Evolutionary conservation across 2,329 filamentous ascomycete genomes (phyloP).

Genomic region (Verticillium tricorpus): DNA sequence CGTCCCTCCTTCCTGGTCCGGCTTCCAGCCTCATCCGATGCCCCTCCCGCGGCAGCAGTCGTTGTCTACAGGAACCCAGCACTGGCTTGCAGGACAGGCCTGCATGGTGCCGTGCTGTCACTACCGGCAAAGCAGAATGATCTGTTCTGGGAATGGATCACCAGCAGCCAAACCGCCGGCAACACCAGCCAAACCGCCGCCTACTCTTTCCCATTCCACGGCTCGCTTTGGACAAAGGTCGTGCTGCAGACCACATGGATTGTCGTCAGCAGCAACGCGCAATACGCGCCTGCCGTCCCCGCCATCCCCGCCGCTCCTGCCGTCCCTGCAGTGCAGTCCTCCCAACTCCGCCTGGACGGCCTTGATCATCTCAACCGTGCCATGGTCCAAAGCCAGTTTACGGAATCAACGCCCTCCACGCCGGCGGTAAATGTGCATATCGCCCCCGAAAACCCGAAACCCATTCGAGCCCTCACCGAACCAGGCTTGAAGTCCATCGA

Average conservation of each 20-base stretch:
- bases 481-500: constrained; percentile 27
- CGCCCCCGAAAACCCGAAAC: constrained; percentile 6
- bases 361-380: neutral
- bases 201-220: constrained; percentile 24
- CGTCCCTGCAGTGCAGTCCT: constrained; percentile 1
- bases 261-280: constrained; percentile 33
- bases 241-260: constrained; percentile 29
- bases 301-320: neutral
- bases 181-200: constrained; percentile 5
- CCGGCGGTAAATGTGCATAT: neutral
- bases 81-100: constrained; percentile 21
- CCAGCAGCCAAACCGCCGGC: constrained; percentile 10
- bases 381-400: neutral
- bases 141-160: constrained; percentile 36
- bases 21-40: constrained; percentile 8
- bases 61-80: constrained; percentile 33
- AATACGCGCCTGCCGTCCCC: constrained; percentile 4
- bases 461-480: constrained; percentile 14
- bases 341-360: neutral
- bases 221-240: constrained; percentile 31
- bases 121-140: constrained; percentile 22
- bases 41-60: constrained; percentile 8
- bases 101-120: constrained; percentile 25
- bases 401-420: neutral
- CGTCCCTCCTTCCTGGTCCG: constrained; percentile 36